phyloP scores from a whole-genome alignment of 2,329 filamentous ascomycete species.

The Sclerotinia sclerotiorum region DNA sequence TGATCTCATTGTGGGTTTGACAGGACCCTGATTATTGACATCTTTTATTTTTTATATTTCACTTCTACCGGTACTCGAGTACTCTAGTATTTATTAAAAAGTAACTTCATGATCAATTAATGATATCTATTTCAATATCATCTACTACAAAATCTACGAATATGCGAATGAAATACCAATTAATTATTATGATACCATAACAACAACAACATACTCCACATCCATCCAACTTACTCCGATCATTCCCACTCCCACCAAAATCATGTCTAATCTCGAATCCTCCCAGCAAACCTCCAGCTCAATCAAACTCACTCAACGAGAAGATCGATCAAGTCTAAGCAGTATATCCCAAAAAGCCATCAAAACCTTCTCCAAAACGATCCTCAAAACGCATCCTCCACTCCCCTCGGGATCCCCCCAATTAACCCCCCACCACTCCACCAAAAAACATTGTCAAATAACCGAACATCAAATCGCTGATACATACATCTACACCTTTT shows the following conservation, averaged over 20 bases:
- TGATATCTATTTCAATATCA: background rate
- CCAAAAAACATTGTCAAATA: constrained; percentile 3
- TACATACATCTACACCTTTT: background rate
- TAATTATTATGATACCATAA: background rate
- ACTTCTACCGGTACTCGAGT: background rate
- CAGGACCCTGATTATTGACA: background rate
- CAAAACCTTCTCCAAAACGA: constrained; percentile 5
- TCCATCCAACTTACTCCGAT: no score
- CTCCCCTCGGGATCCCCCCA: background rate
- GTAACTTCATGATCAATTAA: no score
- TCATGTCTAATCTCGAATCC: constrained; percentile 1
- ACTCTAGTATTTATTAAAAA: background rate
- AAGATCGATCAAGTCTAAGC: constrained; percentile 6
- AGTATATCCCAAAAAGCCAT: background rate
- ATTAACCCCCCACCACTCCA: constrained; percentile 2
- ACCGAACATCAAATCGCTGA: constrained; percentile 5
- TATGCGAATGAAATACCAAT: background rate
- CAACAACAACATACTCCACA: background rate
- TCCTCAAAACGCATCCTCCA: constrained; percentile 10
- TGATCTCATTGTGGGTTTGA: constrained; percentile 9
- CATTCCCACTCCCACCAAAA: background rate
- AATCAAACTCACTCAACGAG: constrained; percentile 15
- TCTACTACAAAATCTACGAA: background rate
- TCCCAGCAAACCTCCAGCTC: background rate
- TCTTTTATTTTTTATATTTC: background rate